Percentiles rank a stretch among this genome's conserved stretches.
Evolutionary conservation across 257 asterid genomes (phyloP).

Genomic region (Eucommia ulmoides): DNA sequence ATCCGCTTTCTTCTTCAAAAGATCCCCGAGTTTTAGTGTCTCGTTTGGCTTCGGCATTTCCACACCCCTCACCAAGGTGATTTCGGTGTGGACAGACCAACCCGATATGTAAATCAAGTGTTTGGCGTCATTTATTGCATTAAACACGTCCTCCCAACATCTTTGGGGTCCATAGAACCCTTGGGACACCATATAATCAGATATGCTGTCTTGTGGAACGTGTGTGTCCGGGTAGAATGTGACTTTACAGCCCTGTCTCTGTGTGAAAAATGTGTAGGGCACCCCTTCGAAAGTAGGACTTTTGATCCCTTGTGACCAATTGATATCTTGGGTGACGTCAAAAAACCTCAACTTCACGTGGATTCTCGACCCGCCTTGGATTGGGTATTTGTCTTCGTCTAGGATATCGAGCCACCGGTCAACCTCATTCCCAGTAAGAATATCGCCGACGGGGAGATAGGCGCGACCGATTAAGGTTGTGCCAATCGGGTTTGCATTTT

Average conservation of each 20-base stretch:
- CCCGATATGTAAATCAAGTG: conserved; percentile 25
- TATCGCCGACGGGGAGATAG: conserved; percentile 7
- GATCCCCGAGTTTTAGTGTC: conserved; percentile 15
- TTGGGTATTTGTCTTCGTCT: conserved; percentile 7
- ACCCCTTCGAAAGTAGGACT: conserved; percentile 20
- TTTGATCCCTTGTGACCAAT: conserved; percentile 21
- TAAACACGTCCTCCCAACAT: conserved; percentile 27
- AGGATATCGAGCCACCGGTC: conserved; percentile 17
- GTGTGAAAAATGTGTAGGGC: conserved; percentile 24
- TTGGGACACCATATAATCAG: conserved; percentile 10
- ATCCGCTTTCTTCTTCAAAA: conserved; percentile 17
- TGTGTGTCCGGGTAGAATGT: conserved; percentile 27
- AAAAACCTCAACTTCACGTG: conserved; percentile 19
- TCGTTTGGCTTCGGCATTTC: conserved; percentile 14
- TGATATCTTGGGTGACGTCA: conserved; percentile 19
- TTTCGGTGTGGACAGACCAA: conserved; percentile 23
- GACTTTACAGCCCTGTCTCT: conserved; percentile 15
- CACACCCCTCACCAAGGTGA: conserved; percentile 12
- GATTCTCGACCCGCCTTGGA: conserved; percentile 14
- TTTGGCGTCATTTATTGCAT: conserved; percentile 14
- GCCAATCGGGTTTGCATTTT: conserved; percentile 21
- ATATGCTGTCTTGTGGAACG: conserved; percentile 13
- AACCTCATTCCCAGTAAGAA: conserved; percentile 9
- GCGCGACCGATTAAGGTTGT: conserved; percentile 17
- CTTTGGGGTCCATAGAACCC: conserved; percentile 15